Conservation (phyloP, 306 rosid species). For the Vigna radiata region DNA sequence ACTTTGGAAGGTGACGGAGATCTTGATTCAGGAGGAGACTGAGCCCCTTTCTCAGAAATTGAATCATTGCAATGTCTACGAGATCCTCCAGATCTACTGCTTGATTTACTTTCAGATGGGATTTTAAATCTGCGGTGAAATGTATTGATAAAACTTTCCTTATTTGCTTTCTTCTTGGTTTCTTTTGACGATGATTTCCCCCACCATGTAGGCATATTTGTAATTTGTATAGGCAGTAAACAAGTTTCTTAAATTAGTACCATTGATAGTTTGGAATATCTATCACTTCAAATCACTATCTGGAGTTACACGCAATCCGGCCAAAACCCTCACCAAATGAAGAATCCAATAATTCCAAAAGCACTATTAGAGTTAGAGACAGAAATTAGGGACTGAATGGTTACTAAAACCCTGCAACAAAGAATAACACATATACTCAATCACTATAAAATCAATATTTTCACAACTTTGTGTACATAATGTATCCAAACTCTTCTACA, state of each 20-base stretch:
- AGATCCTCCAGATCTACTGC: slow-evolving; percentile 65
- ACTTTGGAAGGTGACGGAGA: slow-evolving; percentile 93
- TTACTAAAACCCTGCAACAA: slow-evolving; percentile 53
- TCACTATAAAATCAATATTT: not conserved
- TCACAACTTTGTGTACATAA: not conserved
- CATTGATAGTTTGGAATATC: slow-evolving; percentile 41
- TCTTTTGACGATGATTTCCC: slow-evolving; percentile 80
- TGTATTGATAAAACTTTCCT: slow-evolving; percentile 78
- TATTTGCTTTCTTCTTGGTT: slow-evolving; percentile 75
- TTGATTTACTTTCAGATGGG: slow-evolving; percentile 70
- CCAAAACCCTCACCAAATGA: slow-evolving; percentile 42
- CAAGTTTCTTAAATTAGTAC: slow-evolving; percentile 28
- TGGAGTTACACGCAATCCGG: slow-evolving; percentile 21
- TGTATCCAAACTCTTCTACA: slow-evolving; percentile 15
- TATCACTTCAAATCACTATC: slow-evolving; percentile 34
- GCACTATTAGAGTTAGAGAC: slow-evolving; percentile 35
- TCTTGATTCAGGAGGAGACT: slow-evolving; percentile 75
- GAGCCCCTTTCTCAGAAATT: slow-evolving; percentile 76
- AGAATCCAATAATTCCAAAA: slow-evolving; percentile 39
- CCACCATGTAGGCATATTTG: slow-evolving; percentile 92
- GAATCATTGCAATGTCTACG: slow-evolving; percentile 69
- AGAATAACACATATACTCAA: slow-evolving; percentile 25
- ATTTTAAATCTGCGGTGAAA: slow-evolving; percentile 71
- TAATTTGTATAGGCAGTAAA: slow-evolving; percentile 37
- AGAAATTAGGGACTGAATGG: slow-evolving; percentile 9